Evolutionary conservation across 2,329 filamentous ascomycete genomes (phyloP), one percentile per base, ranked within the genome.

Genomic region (Penicillium oxalicum): DNA sequence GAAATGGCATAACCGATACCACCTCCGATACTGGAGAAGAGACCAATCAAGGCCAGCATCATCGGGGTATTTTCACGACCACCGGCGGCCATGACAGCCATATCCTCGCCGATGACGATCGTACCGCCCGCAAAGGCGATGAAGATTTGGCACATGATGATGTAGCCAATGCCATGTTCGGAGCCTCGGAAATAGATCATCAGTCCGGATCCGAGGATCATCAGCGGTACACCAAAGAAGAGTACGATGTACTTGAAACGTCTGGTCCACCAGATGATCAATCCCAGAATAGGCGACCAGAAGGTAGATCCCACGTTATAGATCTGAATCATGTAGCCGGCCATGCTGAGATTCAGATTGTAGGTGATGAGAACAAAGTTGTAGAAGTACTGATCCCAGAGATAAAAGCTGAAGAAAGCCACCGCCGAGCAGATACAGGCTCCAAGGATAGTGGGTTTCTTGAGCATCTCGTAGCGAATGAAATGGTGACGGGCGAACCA

Each of bases 141-240:
- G 38, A 61, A 55, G 41, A 60, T 55, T 37, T 61, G 53, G 12
- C 50, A 58, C 46, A 59, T 49, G 11, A 57, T 41, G 9, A 61
- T 46, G 13, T 53, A 50, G 5, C 54, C 53, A 6, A 56, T 52
- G 12, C 52, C 49, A 9, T 55, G 53, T 2, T 52, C 43, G 11
- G 47, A 45, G 2, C 53, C 50, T 24, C 59, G 59, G 53, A 61
- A 61, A 38, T 56, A 53, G 18, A 61, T 58, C 52, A 61, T 59
- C 35, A 61, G 43, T 0, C 52, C 57, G 1, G 56, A 58, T 12
- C 56, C 57, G 0, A 60, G 47, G 11, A 61, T 39, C 39, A 58
- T 49, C 25, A 61, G 32, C 1, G 59, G 59, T 5, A 57, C 52
- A 18, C 56, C 57, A 13, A 51, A 50, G 40, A 51, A 56, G 8